Conservation (phyloP, 495 filamentous ascomycete species). For the Amorphotheca resinae region DNA sequence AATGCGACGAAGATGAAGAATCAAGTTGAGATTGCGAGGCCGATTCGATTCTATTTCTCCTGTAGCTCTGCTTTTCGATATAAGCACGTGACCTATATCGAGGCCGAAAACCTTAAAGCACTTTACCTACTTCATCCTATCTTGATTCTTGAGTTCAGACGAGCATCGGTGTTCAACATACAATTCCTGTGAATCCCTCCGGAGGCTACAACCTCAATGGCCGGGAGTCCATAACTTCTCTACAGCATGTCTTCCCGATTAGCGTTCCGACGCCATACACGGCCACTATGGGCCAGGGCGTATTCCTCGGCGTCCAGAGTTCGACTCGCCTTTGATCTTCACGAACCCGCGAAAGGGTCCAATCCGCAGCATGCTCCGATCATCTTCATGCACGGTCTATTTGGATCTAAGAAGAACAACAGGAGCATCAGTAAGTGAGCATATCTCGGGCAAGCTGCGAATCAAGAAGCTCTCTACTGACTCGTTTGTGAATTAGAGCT, state of each 20-base stretch:
- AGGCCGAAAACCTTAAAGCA: too few species aligned
- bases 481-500: constrained; percentile 36
- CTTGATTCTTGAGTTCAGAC: too few species aligned
- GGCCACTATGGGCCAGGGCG: not conserved
- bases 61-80: too few species aligned
- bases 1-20: too few species aligned
- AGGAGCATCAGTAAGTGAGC: constrained; percentile 91
- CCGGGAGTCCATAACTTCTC: too few species aligned
- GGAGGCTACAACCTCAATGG: too few species aligned
- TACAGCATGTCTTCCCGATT: constrained; percentile 2
- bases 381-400: constrained; percentile 84
- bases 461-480: constrained; percentile 8
- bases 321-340: constrained; percentile 45
- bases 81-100: too few species aligned
- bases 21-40: too few species aligned
- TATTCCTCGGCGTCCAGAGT: constrained; percentile 18
- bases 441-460: not conserved
- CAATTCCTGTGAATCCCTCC: too few species aligned
- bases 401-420: constrained; percentile 94
- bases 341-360: constrained; percentile 28
- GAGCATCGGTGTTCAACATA: too few species aligned
- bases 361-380: constrained; percentile 48
- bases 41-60: too few species aligned
- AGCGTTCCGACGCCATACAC: not conserved
- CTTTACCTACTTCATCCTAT: too few species aligned